phyloP scores from a whole-genome alignment of 1,284 basidiomycete genomes.

The Neonothopanus nambi region DNA sequence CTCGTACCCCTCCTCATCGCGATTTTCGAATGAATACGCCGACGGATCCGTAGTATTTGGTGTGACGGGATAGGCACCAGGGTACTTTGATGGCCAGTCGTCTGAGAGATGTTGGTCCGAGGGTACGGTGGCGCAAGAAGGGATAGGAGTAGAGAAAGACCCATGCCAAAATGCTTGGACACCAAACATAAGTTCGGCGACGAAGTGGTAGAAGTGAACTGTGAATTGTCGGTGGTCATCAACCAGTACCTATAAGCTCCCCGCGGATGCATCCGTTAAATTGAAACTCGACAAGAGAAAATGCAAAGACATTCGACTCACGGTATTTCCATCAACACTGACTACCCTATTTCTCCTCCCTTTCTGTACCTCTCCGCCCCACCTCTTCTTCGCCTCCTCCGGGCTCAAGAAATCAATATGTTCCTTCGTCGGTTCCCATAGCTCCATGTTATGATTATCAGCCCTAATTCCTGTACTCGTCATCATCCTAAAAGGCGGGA shows the following conservation, averaged over 20 bases:
- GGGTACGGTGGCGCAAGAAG: slow-evolving; percentile 30
- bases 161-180: slow-evolving; percentile 59
- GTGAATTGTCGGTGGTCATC: slow-evolving; percentile 61
- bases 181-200: slow-evolving; percentile 61
- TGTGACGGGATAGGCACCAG: not conserved
- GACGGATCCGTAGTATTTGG: not conserved
- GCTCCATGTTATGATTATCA: slow-evolving; percentile 50
- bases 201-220: slow-evolving; percentile 69
- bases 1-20: slow-evolving; percentile 7
- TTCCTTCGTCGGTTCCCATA: slow-evolving; percentile 54
- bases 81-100: not conserved
- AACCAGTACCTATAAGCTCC: slow-evolving; percentile 36
- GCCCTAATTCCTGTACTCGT: slow-evolving; percentile 61
- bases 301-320: not conserved
- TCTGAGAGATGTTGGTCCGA: not conserved
- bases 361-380: slow-evolving; percentile 37
- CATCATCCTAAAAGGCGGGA: slow-evolving; percentile 52
- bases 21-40: slow-evolving; percentile 18
- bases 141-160: slow-evolving; percentile 24
- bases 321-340: slow-evolving; percentile 41
- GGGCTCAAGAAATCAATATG: slow-evolving; percentile 55
- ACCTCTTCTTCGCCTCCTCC: slow-evolving; percentile 48
- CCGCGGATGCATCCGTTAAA: too few relatives aligned
- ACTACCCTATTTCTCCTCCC: slow-evolving; percentile 43
- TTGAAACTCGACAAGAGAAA: too few relatives aligned